These are phyloP conservation scores for Venturiaceae sp. DNA, from an alignment of 2,329 filamentous ascomycete species.

Conservation along the genomic window DNA sequence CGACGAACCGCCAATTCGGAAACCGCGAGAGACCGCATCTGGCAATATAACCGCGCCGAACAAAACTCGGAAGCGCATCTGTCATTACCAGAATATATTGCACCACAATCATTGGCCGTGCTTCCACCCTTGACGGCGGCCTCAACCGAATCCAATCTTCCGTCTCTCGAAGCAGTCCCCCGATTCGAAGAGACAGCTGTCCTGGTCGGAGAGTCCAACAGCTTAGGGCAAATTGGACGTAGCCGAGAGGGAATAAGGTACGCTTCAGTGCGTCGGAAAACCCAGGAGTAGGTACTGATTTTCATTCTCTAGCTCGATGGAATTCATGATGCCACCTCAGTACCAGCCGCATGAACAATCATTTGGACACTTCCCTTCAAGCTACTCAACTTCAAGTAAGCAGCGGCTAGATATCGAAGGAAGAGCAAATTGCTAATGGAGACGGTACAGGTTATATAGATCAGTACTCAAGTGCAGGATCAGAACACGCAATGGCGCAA, in stretches of 20 bases:
- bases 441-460: not conserved
- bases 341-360: slow-evolving; percentile 16
- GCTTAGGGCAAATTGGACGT: not conserved
- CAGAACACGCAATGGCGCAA: slow-evolving; percentile 1
- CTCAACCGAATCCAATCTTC: not conserved
- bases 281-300: not conserved
- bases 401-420: not conserved
- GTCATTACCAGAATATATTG: not conserved
- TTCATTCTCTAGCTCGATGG: slow-evolving; percentile 22
- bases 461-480: not conserved
- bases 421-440: not conserved
- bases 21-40: not conserved
- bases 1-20: not conserved
- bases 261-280: not conserved
- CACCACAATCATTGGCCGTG: not conserved
- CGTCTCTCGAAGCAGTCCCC: not conserved
- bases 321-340: slow-evolving; percentile 28
- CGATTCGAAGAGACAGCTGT: not conserved
- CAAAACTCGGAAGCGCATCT: not conserved
- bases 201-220: not conserved
- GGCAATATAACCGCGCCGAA: not conserved
- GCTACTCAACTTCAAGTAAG: slow-evolving; percentile 11
- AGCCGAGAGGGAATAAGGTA: not conserved
- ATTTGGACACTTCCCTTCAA: slow-evolving; percentile 22
- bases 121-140: not conserved